phyloP scores from a whole-genome alignment of 1,139 yeast genomes.

The Geotrichum australiense region DNA sequence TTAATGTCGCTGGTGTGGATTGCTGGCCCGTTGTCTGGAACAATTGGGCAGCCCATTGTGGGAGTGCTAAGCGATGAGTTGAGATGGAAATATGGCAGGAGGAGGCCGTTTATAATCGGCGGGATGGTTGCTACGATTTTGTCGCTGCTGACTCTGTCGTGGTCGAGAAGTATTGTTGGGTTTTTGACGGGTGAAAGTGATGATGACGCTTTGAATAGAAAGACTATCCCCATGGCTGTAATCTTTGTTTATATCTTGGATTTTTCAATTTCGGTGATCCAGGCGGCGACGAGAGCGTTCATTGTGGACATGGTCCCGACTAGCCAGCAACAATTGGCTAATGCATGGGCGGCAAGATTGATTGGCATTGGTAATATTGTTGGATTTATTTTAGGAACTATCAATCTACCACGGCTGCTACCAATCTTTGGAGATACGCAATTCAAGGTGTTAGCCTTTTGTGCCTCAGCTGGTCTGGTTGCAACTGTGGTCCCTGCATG shows the following conservation, averaged over 20 bases:
- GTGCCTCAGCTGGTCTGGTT: slow-evolving; percentile 36
- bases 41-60: slow-evolving; percentile 52
- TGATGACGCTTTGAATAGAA: slow-evolving; percentile 26
- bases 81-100: slow-evolving; percentile 40
- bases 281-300: slow-evolving; percentile 43
- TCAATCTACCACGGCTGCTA: slow-evolving; percentile 30
- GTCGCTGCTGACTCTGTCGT: slow-evolving; percentile 38
- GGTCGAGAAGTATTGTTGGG: slow-evolving; percentile 34
- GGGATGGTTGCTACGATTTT: slow-evolving; percentile 39
- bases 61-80: slow-evolving; percentile 51
- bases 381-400: slow-evolving; percentile 40
- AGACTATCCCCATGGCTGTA: slow-evolving; percentile 39
- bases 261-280: slow-evolving; percentile 44
- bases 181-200: slow-evolving; percentile 27
- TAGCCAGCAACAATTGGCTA: slow-evolving; percentile 44
- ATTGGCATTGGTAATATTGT: slow-evolving; percentile 45
- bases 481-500: slow-evolving; percentile 35
- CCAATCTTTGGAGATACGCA: slow-evolving; percentile 39
- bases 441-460: slow-evolving; percentile 38
- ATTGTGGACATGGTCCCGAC: slow-evolving; percentile 46
- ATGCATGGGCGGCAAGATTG: slow-evolving; percentile 59
- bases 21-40: slow-evolving; percentile 57
- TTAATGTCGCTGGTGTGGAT: slow-evolving; percentile 51
- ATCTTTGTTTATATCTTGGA: slow-evolving; percentile 42
- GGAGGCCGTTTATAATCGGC: slow-evolving; percentile 48